Evolutionary conservation across 2,329 filamentous ascomycete genomes (phyloP), one percentile per base, ranked within the genome.

Genomic region (Colletotrichum cuscutae): DNA sequence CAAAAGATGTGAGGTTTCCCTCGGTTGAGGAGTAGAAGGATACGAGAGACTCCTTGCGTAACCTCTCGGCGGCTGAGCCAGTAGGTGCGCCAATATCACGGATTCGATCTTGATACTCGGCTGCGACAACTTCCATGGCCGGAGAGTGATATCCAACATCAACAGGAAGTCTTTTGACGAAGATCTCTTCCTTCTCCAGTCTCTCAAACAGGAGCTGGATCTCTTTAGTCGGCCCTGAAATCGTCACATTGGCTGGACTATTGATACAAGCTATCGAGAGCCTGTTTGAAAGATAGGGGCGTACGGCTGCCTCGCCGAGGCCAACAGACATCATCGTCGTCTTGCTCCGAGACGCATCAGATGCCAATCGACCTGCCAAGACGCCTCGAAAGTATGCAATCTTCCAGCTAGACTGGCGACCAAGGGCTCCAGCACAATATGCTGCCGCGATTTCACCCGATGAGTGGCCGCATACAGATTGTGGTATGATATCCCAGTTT

Each of bases 371-470:
- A 0, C 46, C 30, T 1, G 76, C 52, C 8, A 72, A 75, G 11
- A 76, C 60, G 2, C 85, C 85, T 12, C 85, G 82, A 28, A 81
- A 80, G 69, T 84, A 86, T 2, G 84, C 82, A 52, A 84, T 53
- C 15, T 81, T 77, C 82, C 84, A 86, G 2, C 84, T 84, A 7
- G 77, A 77, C 56, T 82, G 75, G n/a, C 78, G 77, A 2, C 80
- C 79, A 22, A 86, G 77, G 7, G 79, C 78, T 0, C 80, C 82
- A 0, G 77, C 78, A 7, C 84, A 82, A 65, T 82, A 85, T 0
- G 85, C 84, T 7, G 85, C 85, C 0, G 84, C 85, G 35, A 86
- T 82, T 67, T 87, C 85, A 1, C 85, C 85, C 0, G 84, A 86
- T 0, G 85, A 86, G 72, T 87, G 85, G 1, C 85, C 85, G 8